Percentiles rank a stretch among this genome's conserved stretches.
phyloP scores from a whole-genome alignment of 768 basidiomycete genomes.

The Boletus rufocinnamomeus region DNA sequence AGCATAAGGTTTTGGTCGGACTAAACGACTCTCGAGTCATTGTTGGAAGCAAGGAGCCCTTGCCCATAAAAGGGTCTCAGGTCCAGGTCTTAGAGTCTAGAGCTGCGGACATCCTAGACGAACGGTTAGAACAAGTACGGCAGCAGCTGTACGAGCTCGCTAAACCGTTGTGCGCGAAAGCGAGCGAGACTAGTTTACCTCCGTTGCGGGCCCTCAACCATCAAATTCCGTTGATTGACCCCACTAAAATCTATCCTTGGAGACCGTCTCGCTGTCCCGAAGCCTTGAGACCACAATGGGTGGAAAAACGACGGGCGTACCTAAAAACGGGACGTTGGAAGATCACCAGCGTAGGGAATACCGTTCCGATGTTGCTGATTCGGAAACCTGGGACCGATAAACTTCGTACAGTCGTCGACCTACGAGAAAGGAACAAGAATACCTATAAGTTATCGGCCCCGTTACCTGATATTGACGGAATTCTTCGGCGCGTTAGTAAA shows the following conservation, averaged over 20 bases:
- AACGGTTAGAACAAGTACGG: fast-evolving
- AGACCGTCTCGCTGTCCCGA: neutral
- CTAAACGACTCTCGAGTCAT: too few relatives aligned
- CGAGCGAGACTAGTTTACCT: neutral
- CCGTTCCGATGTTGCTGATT: slow-evolving; percentile 6
- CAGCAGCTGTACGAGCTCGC: neutral
- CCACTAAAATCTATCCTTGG: neutral
- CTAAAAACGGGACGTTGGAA: neutral
- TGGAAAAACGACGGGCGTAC: neutral
- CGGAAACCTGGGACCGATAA: slow-evolving; percentile 1
- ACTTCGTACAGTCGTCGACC: neutral
- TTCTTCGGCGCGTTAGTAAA: slow-evolving; percentile 4
- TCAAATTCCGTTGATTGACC: neutral
- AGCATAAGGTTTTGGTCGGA: too few relatives aligned
- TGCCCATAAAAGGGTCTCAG: neutral
- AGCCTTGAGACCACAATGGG: neutral
- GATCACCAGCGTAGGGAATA: neutral
- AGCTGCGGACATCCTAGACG: neutral
- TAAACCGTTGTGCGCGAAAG: neutral
- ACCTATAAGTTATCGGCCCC: slow-evolving; percentile 21
- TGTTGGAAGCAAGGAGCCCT: too few relatives aligned
- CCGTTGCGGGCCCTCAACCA: slow-evolving; percentile 4
- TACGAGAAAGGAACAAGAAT: slow-evolving; percentile 16
- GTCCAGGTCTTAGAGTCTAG: neutral
- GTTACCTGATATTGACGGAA: slow-evolving; percentile 19